Base-by-base conservation (phyloP, 2,329 filamentous ascomycete species). In the Amauroascus verrucosus region DNA sequence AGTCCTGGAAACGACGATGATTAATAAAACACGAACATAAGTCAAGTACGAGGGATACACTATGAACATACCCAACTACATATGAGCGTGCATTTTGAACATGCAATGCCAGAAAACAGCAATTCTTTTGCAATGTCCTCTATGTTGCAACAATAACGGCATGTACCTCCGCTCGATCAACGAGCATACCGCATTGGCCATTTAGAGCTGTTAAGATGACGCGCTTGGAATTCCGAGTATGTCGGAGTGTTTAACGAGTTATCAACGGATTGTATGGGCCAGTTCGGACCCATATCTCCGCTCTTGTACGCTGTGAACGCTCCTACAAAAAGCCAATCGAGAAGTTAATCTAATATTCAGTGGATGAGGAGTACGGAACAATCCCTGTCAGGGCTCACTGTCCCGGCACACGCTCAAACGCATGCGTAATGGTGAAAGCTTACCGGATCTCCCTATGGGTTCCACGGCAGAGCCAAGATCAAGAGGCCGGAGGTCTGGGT, bases 381-480 rank as follows among this genome's bases (percentile, higher is more conserved):
- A 9, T n/a, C 8, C n/a, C 35, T 14, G 14, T 6, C 9, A 5
- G 35, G 9, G 35, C 9, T 16, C n/a, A 38, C 35, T 14, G 14
- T n/a, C n/a, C n/a, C n/a, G 14, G 11, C 35, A 6, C 16, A 14
- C 18, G 16, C 40, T 38, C 40, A 37, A 11, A 14, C 7, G 45
- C 18, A 7, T 47, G 30, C 24, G 41, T 30, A 16, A n/a, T 26
- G 16, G 38, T 20, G 24, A 14, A 33, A 24, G 26, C 49, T 44
- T 77, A 58, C 84, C 82, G 51, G 80, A 77, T 59, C 75, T 74
- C 37, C 78, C 72, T 48, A 74, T 71, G 8, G 75, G 72, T 62
- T 90, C 86, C 37, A 77, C 66, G 1, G 83, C 87, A 62, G 87
- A 90, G 2, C 72, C 77, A 2, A 74, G 65, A 53, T 86, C 81